Conservation (phyloP, 1,284 basidiomycete species). For the Sanghuangporus sanghuang region DNA sequence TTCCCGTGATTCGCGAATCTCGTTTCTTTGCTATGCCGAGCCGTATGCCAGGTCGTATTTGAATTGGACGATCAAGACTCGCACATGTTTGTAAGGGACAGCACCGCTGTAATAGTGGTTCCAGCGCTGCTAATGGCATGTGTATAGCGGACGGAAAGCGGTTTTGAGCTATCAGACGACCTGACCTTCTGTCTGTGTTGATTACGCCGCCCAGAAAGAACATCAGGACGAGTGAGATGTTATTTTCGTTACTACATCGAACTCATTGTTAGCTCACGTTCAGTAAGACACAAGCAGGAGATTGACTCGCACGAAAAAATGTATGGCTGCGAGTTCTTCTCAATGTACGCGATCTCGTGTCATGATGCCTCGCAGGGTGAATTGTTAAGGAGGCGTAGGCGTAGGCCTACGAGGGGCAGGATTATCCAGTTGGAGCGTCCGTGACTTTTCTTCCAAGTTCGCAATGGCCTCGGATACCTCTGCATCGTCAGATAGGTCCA, state of each 20-base stretch:
- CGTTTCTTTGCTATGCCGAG: background rate
- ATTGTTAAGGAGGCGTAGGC: background rate
- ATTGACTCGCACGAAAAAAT: background rate
- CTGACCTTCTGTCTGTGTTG: background rate
- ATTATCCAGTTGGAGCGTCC: background rate
- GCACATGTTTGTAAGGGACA: background rate
- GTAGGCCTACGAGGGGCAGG: conserved; percentile 4
- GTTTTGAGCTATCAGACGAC: background rate
- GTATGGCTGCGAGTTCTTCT: background rate
- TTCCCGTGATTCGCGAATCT: background rate
- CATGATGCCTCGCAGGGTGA: background rate
- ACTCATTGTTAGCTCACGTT: background rate
- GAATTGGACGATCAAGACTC: background rate
- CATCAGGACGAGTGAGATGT: too few species aligned
- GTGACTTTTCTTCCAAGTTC: conserved; percentile 14
- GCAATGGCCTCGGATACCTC: conserved; percentile 49
- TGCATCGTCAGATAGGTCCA: conserved; percentile 42
- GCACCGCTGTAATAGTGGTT: too few species aligned
- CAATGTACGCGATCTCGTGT: background rate
- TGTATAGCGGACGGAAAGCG: background rate
- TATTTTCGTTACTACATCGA: background rate
- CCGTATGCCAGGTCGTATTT: background rate
- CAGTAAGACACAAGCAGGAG: background rate
- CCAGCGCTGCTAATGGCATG: too few species aligned
- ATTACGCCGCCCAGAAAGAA: background rate